Conservation (phyloP, 768 basidiomycete species). For the Lentinus brumalis region DNA sequence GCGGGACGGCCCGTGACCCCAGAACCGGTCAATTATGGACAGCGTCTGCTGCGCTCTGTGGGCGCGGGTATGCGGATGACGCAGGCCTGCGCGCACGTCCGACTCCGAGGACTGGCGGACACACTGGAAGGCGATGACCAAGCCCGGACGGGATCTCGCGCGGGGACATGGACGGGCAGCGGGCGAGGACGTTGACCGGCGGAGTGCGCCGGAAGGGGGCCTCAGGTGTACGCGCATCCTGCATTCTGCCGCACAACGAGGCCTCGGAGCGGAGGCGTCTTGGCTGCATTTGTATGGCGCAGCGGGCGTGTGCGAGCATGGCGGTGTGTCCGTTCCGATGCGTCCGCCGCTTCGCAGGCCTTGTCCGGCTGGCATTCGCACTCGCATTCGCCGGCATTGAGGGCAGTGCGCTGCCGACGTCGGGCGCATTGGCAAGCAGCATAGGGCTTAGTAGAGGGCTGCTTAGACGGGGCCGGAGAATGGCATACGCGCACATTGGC, state of each 20-base stretch:
- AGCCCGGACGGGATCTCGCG: background rate
- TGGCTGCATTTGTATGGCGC: background rate
- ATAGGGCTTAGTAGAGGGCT: background rate
- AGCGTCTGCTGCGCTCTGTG: background rate
- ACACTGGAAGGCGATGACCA: background rate
- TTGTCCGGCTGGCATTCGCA: background rate
- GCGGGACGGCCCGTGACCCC: background rate
- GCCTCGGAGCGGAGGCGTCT: background rate
- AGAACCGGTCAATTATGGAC: background rate
- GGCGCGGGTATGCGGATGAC: background rate
- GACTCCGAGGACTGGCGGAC: background rate
- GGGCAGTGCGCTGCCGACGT: no score
- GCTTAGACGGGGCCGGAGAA: no score
- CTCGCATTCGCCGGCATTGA: background rate
- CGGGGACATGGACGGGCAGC: background rate
- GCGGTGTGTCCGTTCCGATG: background rate
- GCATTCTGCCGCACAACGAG: background rate
- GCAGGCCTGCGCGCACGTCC: background rate
- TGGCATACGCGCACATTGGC: no score
- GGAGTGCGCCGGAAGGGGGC: background rate
- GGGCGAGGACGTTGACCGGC: slow-evolving; percentile 3
- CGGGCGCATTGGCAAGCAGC: background rate
- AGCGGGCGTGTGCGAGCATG: background rate
- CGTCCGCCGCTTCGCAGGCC: background rate
- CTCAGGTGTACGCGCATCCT: background rate